Evolutionary conservation across 23 red algal species (phyloP).

Genomic region (Agarophyton chilense): DNA sequence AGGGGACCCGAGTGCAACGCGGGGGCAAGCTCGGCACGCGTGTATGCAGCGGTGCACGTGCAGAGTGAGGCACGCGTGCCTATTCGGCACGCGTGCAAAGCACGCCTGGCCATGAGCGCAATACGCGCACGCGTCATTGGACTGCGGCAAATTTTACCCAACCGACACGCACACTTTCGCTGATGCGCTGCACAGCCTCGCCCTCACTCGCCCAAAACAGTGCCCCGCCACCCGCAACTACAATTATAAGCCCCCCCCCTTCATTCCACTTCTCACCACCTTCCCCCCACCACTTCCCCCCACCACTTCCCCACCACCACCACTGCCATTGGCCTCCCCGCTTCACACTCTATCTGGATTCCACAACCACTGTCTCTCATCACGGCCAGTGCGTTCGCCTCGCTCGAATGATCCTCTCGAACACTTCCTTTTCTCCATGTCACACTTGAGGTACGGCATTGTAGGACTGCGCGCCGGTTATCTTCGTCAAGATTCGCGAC

Average conservation of each 20-base stretch:
- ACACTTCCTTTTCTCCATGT: not conserved
- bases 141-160: constrained; percentile 6
- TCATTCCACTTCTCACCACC: not conserved
- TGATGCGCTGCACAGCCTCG: not conserved
- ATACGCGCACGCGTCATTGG: not conserved
- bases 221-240: too few relatives aligned
- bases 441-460: constrained; percentile 56
- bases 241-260: not conserved
- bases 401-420: not conserved
- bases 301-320: not conserved
- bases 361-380: not conserved
- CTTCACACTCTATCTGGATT: not conserved
- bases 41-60: not conserved
- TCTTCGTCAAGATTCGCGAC: constrained; percentile 58
- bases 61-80: too few relatives aligned
- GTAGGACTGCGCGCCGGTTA: constrained; percentile 54
- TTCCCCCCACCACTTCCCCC: not conserved
- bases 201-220: not conserved
- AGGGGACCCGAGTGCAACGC: not conserved
- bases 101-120: not conserved
- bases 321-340: not conserved
- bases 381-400: not conserved
- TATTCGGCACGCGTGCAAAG: not conserved
- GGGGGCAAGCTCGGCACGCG: too few relatives aligned
- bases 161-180: not conserved